Conservation (phyloP, 495 filamentous ascomycete genomes). For the Aspergillus panamensis region DNA sequence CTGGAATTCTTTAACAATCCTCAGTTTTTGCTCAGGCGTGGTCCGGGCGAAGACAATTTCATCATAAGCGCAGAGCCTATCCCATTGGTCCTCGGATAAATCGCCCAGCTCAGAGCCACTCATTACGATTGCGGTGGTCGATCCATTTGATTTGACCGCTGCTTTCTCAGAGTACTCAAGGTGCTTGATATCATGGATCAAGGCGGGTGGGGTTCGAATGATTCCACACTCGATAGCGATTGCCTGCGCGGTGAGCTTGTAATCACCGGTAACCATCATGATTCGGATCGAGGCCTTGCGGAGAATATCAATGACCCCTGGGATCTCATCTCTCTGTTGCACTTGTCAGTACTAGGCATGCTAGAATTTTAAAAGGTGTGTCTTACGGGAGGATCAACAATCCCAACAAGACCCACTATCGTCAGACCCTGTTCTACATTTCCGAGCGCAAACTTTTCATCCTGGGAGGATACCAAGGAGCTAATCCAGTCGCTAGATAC, state of each 20-base stretch:
- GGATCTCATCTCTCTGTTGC: constrained; percentile 53
- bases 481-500: constrained; percentile 30
- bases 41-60: constrained; percentile 71
- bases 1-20: constrained; percentile 67
- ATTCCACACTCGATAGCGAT: constrained; percentile 64
- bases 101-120: constrained; percentile 54
- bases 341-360: not conserved
- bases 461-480: constrained; percentile 30
- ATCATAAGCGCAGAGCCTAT: constrained; percentile 51
- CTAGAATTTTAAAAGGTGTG: not conserved
- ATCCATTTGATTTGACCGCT: not conserved
- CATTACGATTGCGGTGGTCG: constrained; percentile 2
- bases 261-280: constrained; percentile 69
- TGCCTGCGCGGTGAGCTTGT: constrained; percentile 61
- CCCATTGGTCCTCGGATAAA: constrained; percentile 58
- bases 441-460: constrained; percentile 49
- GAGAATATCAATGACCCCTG: constrained; percentile 53
- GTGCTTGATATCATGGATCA: constrained; percentile 16
- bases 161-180: constrained; percentile 7
- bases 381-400: constrained; percentile 57
- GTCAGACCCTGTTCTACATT: constrained; percentile 49
- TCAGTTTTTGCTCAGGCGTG: constrained; percentile 70
- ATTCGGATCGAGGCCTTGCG: constrained; percentile 60
- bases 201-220: constrained; percentile 35
- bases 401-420: constrained; percentile 60